Percentiles rank a stretch among this genome's conserved stretches.
These are phyloP conservation scores for Fusarium pininemorale DNA, from an alignment of 2,329 filamentous ascomycete species.

Conservation along the genomic window DNA sequence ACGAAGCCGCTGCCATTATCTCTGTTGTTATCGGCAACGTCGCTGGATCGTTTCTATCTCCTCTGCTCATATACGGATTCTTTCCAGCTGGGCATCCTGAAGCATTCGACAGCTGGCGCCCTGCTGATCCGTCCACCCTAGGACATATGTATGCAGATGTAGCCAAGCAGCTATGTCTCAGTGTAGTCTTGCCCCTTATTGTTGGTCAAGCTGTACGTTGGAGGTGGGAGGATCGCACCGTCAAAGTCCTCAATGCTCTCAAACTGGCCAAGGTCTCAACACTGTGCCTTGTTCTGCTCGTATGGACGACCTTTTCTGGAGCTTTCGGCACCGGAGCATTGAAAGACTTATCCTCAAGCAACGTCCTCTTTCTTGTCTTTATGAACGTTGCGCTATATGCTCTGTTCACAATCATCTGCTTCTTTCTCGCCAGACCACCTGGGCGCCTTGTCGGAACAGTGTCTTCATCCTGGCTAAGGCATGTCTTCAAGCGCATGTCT, in stretches of 20 bases:
- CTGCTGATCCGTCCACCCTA: conserved; percentile 61
- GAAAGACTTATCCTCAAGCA: conserved; percentile 64
- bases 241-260: conserved; percentile 62
- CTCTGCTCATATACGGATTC: conserved; percentile 70
- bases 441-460: conserved; percentile 29
- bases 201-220: conserved; percentile 69
- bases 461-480: conserved; percentile 45
- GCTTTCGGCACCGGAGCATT: conserved; percentile 72
- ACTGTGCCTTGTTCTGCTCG: conserved; percentile 57
- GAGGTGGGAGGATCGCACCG: conserved; percentile 59
- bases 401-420: conserved; percentile 71
- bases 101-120: conserved; percentile 67
- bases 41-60: conserved; percentile 72
- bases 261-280: conserved; percentile 61
- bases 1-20: conserved; percentile 71
- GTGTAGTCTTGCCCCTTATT: conserved; percentile 70
- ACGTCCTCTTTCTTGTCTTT: conserved; percentile 73
- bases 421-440: conserved; percentile 58
- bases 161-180: conserved; percentile 74
- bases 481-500: conserved; percentile 57
- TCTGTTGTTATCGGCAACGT: conserved; percentile 77
- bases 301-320: conserved; percentile 73
- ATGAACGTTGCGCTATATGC: conserved; percentile 72
- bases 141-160: conserved; percentile 71
- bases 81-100: conserved; percentile 55